Base-by-base conservation (phyloP, 2,329 filamentous ascomycete genomes). In the Verticillium dahliae region DNA sequence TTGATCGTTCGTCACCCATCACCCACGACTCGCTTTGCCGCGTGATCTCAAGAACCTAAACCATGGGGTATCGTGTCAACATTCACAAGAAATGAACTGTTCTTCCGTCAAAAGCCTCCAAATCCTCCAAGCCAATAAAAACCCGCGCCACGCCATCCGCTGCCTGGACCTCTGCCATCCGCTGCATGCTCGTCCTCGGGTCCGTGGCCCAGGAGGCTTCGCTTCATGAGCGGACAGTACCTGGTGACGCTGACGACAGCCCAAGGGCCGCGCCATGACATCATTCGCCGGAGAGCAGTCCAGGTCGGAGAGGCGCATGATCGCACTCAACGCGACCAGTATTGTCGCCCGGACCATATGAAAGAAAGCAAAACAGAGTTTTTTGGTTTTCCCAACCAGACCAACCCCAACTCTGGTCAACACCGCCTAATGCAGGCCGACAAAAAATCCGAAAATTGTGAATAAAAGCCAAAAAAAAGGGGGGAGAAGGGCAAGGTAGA, bases 61-160 rank as follows among this genome's bases (percentile, higher is more conserved):
- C 45, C 45, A 15, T 50, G 45, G 45, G 45, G 45, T 63, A 65
- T 62, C 62, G 63, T 65, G 63, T 65, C 63, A 65, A 65, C 62
- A 63, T 60, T 63, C 62, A 62, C 33, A 56, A 56, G 55, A 65
- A 62, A 60, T 62, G 57, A 62, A 65, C 56, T 63, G 62, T 65
- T 64, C 39, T 62, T 63, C 62, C 62, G 60, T 54, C 63, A 60
- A 62, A 64, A 59, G 57, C 18, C 63, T 62, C 59, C 56, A 45
- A 41, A 61, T 60, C 62, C 60, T 61, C 58, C 62, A 37, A 62
- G 56, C 50, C 52, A 57, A 63, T 59, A 59, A 35, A 35, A 52
- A 52, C 50, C 45, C 45, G 27, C 33, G 39, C 39, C 45, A 50
- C 22, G 45, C 45, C 45, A 50, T 50, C 45, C n/a, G 9, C 45